A percentile compares a stretch with the other conserved stretches of the same genome.
Evolutionary conservation across 2,329 filamentous ascomycete species (phyloP).

Genomic region (Pseudocercospora macadamiae): DNA sequence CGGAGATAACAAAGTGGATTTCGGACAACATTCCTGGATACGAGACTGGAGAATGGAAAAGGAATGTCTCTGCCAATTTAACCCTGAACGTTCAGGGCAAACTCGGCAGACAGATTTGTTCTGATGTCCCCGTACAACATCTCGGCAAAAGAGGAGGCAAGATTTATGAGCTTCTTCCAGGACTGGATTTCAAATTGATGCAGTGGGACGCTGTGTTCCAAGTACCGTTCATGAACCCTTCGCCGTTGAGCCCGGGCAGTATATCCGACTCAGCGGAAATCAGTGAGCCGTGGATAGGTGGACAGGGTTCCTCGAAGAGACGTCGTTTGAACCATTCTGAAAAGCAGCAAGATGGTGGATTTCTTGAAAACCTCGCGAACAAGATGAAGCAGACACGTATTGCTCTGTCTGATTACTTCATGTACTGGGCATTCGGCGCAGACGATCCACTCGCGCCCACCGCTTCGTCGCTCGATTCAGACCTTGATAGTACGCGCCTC

Average conservation of each 20-base stretch:
- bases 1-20: conserved; percentile 34
- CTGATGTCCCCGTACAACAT: neutral
- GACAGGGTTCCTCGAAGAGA: neutral
- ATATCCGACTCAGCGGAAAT: neutral
- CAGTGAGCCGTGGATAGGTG: neutral
- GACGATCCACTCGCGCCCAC: neutral
- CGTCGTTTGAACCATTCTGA: neutral
- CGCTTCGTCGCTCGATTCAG: neutral
- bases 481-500: neutral
- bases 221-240: conserved; percentile 9
- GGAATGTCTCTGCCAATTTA: conserved; percentile 20
- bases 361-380: no score
- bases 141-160: neutral
- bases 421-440: neutral
- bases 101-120: conserved; percentile 11
- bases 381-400: no score
- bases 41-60: conserved; percentile 21
- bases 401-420: no score
- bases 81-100: conserved; percentile 17
- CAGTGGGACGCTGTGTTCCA: conserved; percentile 33
- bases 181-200: conserved; percentile 22
- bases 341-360: no score
- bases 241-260: neutral
- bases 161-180: conserved; percentile 29
- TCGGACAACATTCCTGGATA: conserved; percentile 33